phyloP scores from a whole-genome alignment of 352 stramenopile genomes.

The Globisporangium acanthophoron region DNA sequence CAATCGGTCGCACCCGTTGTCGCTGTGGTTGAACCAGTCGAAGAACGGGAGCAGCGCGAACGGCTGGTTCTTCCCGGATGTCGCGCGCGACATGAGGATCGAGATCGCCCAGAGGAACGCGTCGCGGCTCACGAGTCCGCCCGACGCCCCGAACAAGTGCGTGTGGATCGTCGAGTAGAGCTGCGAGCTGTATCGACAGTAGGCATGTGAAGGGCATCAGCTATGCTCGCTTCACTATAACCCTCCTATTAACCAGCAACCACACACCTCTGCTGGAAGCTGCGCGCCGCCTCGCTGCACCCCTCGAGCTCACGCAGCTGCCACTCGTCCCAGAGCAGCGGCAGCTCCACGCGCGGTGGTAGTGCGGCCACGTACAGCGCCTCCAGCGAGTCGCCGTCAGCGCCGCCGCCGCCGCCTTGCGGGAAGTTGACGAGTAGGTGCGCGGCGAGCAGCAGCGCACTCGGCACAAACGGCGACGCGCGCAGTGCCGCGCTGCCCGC shows the following conservation, averaged over 20 bases:
- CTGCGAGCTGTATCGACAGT: conserved; percentile 20
- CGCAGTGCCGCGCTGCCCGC: conserved; percentile 22
- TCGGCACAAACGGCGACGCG: conserved; percentile 44
- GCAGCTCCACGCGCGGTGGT: conserved; percentile 51
- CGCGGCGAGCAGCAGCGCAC: conserved; percentile 56
- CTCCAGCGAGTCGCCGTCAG: conserved; percentile 17
- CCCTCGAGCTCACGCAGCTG: conserved; percentile 59
- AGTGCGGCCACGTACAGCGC: conserved; percentile 59
- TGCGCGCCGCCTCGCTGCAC: conserved; percentile 48
- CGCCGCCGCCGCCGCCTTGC: conserved; percentile 16
- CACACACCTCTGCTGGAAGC: conserved; percentile 59
- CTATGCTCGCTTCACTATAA: not conserved
- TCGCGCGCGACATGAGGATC: conserved; percentile 75
- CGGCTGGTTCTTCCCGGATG: conserved; percentile 61
- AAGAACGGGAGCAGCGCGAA: conserved; percentile 85
- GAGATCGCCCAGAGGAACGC: conserved; percentile 80
- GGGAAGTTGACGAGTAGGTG: conserved; percentile 65
- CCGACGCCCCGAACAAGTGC: conserved; percentile 58
- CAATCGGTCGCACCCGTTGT: conserved; percentile 31
- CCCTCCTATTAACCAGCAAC: not conserved
- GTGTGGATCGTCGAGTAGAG: conserved; percentile 70
- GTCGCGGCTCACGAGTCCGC: conserved; percentile 45
- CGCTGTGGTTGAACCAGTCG: conserved; percentile 82
- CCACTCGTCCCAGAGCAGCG: conserved; percentile 59
- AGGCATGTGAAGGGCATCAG: not conserved